Percentiles rank a stretch among this genome's conserved stretches.
These are phyloP conservation scores for Podila epicladia DNA, from an alignment of 192 early-diverging fungal species.

Conservation along the genomic window DNA sequence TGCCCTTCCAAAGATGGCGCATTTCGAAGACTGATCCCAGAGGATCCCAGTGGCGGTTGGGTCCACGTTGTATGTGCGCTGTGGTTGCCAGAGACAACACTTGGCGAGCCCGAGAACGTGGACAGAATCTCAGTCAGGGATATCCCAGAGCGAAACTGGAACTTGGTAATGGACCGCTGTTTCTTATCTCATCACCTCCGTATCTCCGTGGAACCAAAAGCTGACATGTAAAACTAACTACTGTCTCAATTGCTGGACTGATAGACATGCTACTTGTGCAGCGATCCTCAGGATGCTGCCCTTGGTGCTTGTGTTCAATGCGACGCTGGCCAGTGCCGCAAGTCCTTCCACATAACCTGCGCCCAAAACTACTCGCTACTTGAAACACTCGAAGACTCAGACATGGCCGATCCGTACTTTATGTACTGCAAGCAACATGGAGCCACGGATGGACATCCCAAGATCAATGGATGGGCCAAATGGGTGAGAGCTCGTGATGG, in stretches of 20 bases:
- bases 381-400: constrained; percentile 56
- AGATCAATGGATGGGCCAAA: constrained; percentile 55
- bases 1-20: constrained; percentile 57
- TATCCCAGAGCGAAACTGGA: constrained; percentile 60
- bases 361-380: constrained; percentile 55
- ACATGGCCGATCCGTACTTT: constrained; percentile 63
- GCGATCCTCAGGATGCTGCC: constrained; percentile 40
- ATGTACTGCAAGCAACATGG: constrained; percentile 59
- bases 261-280: constrained; percentile 58
- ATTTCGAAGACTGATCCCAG: constrained; percentile 50
- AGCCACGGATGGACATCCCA: constrained; percentile 40
- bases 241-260: neutral
- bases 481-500: constrained; percentile 55
- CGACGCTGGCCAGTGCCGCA: constrained; percentile 59
- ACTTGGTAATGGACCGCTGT: constrained; percentile 28
- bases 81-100: constrained; percentile 59
- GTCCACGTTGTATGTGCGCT: constrained; percentile 61
- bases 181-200: too few relatives aligned
- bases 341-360: constrained; percentile 60
- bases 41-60: constrained; percentile 49
- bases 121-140: constrained; percentile 50
- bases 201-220: too few relatives aligned
- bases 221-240: neutral
- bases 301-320: constrained; percentile 59
- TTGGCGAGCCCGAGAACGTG: constrained; percentile 49